Conservation (phyloP, 192 early-diverging fungal genomes). For the Linnemannia schmuckeri region DNA sequence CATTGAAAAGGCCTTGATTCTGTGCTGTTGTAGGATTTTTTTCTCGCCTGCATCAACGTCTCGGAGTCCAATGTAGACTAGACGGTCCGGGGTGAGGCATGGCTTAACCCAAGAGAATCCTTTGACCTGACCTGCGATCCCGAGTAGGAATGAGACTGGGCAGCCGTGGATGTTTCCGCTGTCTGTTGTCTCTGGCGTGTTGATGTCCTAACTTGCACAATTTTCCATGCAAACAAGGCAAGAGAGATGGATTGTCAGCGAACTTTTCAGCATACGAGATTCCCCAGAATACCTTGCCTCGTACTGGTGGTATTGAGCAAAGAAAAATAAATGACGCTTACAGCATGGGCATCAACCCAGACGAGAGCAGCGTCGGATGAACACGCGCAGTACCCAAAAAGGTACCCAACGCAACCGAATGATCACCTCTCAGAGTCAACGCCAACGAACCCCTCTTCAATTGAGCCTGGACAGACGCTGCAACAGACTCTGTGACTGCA, state of each 20-base stretch:
- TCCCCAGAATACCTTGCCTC: neutral
- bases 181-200: conserved; percentile 87
- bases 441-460: conserved; percentile 76
- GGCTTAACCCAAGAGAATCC: conserved; percentile 83
- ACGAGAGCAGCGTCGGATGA: conserved; percentile 84
- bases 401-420: conserved; percentile 91
- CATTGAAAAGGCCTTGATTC: conserved; percentile 94
- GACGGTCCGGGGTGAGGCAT: conserved; percentile 71
- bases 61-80: conserved; percentile 94
- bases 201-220: conserved; percentile 73
- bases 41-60: conserved; percentile 92
- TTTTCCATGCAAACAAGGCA: neutral
- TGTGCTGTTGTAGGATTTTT: conserved; percentile 77
- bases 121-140: conserved; percentile 70
- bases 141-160: conserved; percentile 88
- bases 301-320: neutral
- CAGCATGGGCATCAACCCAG: conserved; percentile 94
- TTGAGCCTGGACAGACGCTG: conserved; percentile 70
- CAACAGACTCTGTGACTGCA: conserved; percentile 73
- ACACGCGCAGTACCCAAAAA: conserved; percentile 79
- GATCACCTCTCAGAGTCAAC: conserved; percentile 92
- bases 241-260: neutral
- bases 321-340: conserved; percentile 38
- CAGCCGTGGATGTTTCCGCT: conserved; percentile 96
- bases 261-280: neutral